Conservation (phyloP, 2,329 filamentous ascomycete species). For the Ophiosphaerella narmari region DNA sequence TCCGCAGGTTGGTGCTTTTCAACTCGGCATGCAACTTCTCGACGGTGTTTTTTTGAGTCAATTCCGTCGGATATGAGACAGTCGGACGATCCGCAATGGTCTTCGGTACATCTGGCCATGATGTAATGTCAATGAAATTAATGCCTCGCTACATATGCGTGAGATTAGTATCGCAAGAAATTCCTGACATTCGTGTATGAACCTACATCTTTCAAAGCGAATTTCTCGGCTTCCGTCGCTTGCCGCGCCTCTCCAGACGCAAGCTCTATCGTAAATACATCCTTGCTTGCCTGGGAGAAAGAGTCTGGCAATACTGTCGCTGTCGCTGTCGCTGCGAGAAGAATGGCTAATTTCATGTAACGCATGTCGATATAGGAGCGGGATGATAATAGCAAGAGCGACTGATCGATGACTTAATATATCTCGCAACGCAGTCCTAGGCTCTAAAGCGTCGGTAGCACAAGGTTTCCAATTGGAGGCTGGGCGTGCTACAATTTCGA, state of each 20-base stretch:
- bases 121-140: constrained; percentile 92
- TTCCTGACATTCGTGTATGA: no score
- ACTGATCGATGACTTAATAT: no score
- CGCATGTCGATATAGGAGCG: not conserved
- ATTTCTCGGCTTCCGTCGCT: constrained; percentile 7
- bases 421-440: no score
- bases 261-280: constrained; percentile 4
- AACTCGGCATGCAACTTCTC: constrained; percentile 68
- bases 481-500: no score
- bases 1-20: constrained; percentile 72
- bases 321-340: not conserved
- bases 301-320: not conserved
- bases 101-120: constrained; percentile 59
- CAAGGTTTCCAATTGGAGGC: no score
- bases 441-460: no score
- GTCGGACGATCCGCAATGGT: constrained; percentile 26
- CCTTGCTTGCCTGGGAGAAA: not conserved
- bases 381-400: not conserved
- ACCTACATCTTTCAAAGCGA: constrained; percentile 2
- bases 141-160: constrained; percentile 47
- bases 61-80: constrained; percentile 66
- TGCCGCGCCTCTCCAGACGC: constrained; percentile 2
- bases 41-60: constrained; percentile 67
- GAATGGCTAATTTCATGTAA: not conserved
- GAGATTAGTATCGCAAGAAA: not conserved